phyloP scores from a whole-genome alignment of 331 rosid species.

The Arachis monticola region DNA sequence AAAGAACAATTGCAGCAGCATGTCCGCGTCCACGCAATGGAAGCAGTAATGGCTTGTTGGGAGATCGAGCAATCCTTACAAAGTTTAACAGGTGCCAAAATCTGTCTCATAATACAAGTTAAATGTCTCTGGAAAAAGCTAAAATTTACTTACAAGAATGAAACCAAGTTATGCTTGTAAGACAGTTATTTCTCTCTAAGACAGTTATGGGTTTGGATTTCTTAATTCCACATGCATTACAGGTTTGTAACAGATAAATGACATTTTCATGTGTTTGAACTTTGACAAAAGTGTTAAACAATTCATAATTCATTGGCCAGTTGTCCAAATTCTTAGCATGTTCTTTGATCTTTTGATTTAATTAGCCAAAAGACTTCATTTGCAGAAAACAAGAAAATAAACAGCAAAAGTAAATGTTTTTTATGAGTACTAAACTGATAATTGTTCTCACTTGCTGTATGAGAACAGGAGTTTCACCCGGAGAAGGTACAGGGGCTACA shows the following conservation, averaged over 20 bases:
- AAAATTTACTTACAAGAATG: not conserved
- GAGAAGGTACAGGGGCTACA: constrained; percentile 93
- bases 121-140: not conserved
- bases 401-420: constrained; percentile 6
- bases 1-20: constrained; percentile 87
- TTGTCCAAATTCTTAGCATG: constrained; percentile 6
- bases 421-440: constrained; percentile 19
- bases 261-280: not conserved
- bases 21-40: constrained; percentile 87
- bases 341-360: not conserved
- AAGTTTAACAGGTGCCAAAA: constrained; percentile 70
- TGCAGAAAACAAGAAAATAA: not conserved
- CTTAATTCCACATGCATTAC: not conserved
- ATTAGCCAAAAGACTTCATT: not conserved
- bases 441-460: constrained; percentile 30
- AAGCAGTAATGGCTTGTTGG: constrained; percentile 95
- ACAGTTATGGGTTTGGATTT: not conserved
- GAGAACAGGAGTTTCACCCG: constrained; percentile 81
- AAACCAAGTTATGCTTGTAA: not conserved
- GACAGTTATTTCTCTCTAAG: too few species aligned
- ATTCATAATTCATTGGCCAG: constrained; percentile 12
- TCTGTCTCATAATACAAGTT: not conserved
- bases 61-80: constrained; percentile 85
- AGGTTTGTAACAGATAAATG: constrained; percentile 14
- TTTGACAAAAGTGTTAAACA: not conserved